phyloP scores from a whole-genome alignment of 331 rosid species.

The Malus hybrid region DNA sequence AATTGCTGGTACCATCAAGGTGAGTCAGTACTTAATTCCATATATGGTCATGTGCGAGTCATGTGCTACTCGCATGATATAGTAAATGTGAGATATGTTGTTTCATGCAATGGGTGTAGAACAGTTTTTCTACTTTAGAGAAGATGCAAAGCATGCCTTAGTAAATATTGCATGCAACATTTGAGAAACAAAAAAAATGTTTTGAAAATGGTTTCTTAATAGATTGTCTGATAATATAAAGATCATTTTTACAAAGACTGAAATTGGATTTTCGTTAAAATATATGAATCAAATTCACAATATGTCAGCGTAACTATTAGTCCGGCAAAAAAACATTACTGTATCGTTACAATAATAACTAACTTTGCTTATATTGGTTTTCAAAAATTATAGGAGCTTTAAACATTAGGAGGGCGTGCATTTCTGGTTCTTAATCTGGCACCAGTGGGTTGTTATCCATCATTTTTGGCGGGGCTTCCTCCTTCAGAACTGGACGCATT shows the following conservation, averaged over 20 bases:
- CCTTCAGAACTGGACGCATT: constrained; percentile 50
- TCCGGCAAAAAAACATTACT: no score
- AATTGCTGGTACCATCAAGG: constrained; percentile 41
- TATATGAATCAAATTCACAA: neutral
- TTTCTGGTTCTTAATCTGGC: constrained; percentile 43
- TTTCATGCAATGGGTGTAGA: neutral
- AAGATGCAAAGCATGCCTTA: neutral
- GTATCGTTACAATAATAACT: neutral
- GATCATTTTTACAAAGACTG: neutral
- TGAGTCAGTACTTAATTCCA: neutral
- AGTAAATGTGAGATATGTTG: neutral
- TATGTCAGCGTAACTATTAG: neutral
- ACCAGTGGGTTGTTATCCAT: constrained; percentile 50
- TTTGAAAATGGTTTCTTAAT: neutral
- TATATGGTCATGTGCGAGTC: neutral
- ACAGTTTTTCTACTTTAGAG: neutral
- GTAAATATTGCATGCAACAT: neutral
- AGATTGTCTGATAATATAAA: neutral
- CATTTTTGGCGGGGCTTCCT: constrained; percentile 45
- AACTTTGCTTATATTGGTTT: neutral
- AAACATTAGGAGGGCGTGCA: constrained; percentile 32
- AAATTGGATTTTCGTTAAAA: no score
- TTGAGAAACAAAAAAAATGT: neutral
- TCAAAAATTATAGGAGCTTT: constrained; percentile 21
- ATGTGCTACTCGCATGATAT: neutral